A percentile compares a stretch with the other conserved stretches of the same genome.
phyloP scores from a whole-genome alignment of 495 filamentous ascomycete genomes.

The Talaromyces trachyspermus region DNA sequence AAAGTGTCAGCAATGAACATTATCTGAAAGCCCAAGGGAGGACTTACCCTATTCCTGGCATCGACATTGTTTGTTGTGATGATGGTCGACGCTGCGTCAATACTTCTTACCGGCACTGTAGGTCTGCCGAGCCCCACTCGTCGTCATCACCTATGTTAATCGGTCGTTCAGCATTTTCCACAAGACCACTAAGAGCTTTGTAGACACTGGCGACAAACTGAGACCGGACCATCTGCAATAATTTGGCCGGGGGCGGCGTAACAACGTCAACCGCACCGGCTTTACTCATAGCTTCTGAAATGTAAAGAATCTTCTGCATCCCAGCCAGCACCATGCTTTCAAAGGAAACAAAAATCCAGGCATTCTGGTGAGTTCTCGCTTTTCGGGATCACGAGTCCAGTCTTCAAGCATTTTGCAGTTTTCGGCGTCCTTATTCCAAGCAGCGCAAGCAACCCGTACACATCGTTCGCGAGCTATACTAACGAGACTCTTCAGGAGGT shows the following conservation, averaged over 20 bases:
- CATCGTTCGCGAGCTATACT: conserved; percentile 75
- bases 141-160: conserved; percentile 55
- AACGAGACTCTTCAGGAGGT: conserved; percentile 64
- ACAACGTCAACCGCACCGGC: conserved; percentile 65
- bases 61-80: conserved; percentile 52
- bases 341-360: conserved; percentile 67
- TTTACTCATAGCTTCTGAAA: conserved; percentile 72
- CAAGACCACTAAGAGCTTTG: conserved; percentile 85
- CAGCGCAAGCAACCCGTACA: conserved; percentile 67
- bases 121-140: conserved; percentile 33
- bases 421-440: conserved; percentile 85
- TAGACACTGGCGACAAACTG: conserved; percentile 89
- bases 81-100: conserved; percentile 26
- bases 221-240: conserved; percentile 74
- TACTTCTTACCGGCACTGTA: conserved; percentile 18
- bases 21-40: not conserved
- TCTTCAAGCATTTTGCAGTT: conserved; percentile 84
- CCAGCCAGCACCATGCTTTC: conserved; percentile 68
- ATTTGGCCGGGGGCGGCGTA: conserved; percentile 69
- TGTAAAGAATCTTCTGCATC: conserved; percentile 91
- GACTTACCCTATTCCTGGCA: conserved; percentile 62
- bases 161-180: conserved; percentile 83
- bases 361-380: conserved; percentile 82
- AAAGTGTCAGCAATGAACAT: conserved; percentile 15
- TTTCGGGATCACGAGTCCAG: conserved; percentile 75